A percentile compares a stretch with the other conserved stretches of the same genome.
Conservation (phyloP, 192 early-diverging fungal genomes). For the Cladochytrium replicatum region DNA sequence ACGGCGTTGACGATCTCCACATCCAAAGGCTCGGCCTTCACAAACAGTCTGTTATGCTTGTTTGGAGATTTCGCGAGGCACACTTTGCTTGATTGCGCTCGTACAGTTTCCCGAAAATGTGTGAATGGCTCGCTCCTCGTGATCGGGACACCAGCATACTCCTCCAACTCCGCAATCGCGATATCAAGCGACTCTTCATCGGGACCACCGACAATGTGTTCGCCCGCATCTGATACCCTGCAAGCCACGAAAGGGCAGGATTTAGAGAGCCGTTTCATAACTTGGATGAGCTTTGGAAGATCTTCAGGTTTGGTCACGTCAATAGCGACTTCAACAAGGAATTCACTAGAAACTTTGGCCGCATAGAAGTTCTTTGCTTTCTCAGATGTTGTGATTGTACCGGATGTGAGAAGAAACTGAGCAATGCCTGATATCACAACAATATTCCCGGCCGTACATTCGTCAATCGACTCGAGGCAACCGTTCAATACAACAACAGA, state of each 20-base stretch:
- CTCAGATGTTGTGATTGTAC: conserved; percentile 76
- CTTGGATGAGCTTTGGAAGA: conserved; percentile 83
- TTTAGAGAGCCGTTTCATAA: conserved; percentile 84
- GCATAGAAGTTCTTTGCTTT: conserved; percentile 84
- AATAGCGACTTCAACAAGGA: conserved; percentile 76
- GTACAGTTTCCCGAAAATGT: conserved; percentile 75
- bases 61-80: conserved; percentile 82
- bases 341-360: conserved; percentile 81
- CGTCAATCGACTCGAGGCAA: conserved; percentile 76
- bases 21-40: conserved; percentile 61
- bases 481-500: conserved; percentile 89
- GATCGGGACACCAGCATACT: conserved; percentile 78
- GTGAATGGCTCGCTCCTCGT: conserved; percentile 72
- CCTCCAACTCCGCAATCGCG: conserved; percentile 85
- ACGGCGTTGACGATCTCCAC: conserved; percentile 57
- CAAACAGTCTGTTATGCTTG: conserved; percentile 90
- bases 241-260: conserved; percentile 77
- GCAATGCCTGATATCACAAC: conserved; percentile 82
- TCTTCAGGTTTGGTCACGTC: conserved; percentile 84
- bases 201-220: conserved; percentile 85
- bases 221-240: conserved; percentile 62
- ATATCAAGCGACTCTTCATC: conserved; percentile 88
- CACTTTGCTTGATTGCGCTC: conserved; percentile 48
- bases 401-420: conserved; percentile 86
- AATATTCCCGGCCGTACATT: conserved; percentile 84